These are phyloP conservation scores for Fonsecaea monophora DNA, from an alignment of 2,329 filamentous ascomycete species.

Conservation along the genomic window DNA sequence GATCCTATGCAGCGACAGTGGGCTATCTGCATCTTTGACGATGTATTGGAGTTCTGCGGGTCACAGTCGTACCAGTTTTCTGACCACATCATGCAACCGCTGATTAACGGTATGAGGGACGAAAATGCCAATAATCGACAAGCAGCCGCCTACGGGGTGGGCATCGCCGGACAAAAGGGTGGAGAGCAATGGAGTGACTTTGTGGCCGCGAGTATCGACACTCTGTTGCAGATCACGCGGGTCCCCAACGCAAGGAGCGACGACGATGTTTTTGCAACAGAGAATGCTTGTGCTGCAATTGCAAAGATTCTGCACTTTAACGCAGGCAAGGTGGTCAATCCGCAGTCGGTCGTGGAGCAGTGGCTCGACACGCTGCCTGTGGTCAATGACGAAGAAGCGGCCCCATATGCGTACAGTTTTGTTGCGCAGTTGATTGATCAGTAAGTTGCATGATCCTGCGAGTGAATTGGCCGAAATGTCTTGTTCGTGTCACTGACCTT, in stretches of 20 bases:
- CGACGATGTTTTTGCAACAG: slow-evolving; percentile 94
- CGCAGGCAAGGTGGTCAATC: slow-evolving; percentile 74
- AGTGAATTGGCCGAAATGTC: not conserved
- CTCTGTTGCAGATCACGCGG: slow-evolving; percentile 83
- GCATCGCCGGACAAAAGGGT: slow-evolving; percentile 91
- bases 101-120: slow-evolving; percentile 86
- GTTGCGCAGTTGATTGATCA: slow-evolving; percentile 89
- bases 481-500: not conserved
- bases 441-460: slow-evolving; percentile 64
- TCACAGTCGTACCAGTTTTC: slow-evolving; percentile 85
- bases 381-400: slow-evolving; percentile 94
- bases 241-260: slow-evolving; percentile 83
- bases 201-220: slow-evolving; percentile 76
- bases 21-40: slow-evolving; percentile 99
- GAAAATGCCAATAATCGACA: slow-evolving; percentile 89
- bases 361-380: slow-evolving; percentile 94
- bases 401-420: slow-evolving; percentile 93
- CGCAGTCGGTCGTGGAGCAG: slow-evolving; percentile 76
- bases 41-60: slow-evolving; percentile 96
- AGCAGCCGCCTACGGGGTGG: slow-evolving; percentile 93
- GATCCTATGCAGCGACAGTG: slow-evolving; percentile 95
- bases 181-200: slow-evolving; percentile 88
- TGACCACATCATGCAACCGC: slow-evolving; percentile 82
- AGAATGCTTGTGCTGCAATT: slow-evolving; percentile 95
- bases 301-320: slow-evolving; percentile 97